A percentile compares a stretch with the other conserved stretches of the same genome.
Evolutionary conservation across 1,284 basidiomycete genomes (phyloP).

Genomic region (Laetiporus sulphureus): DNA sequence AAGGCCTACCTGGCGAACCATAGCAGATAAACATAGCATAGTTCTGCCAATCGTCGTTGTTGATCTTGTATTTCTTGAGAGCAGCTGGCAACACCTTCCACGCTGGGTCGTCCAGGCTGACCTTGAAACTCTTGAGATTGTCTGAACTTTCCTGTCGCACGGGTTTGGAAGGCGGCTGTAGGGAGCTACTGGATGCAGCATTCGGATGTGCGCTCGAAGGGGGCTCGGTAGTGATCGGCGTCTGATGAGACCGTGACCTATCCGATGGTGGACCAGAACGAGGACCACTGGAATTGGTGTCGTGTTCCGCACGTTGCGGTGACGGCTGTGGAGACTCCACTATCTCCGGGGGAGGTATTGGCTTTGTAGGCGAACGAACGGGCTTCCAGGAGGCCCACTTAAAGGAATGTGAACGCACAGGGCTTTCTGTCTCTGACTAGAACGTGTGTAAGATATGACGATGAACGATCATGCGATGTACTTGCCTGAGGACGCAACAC

Average conservation of each 20-base stretch:
- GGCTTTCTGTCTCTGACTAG: constrained; percentile 41
- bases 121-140: constrained; percentile 83
- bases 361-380: constrained; percentile 73
- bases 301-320: constrained; percentile 68
- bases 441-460: not conserved
- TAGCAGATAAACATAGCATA: constrained; percentile 99
- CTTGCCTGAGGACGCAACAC: constrained; percentile 20
- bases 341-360: constrained; percentile 38
- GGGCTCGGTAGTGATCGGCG: constrained; percentile 12
- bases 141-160: constrained; percentile 63
- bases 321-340: constrained; percentile 71
- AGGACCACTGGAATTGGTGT: constrained; percentile 30
- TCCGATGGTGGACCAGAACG: constrained; percentile 20
- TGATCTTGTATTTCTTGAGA: constrained; percentile 97
- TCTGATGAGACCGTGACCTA: constrained; percentile 15
- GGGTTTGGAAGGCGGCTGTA: constrained; percentile 37
- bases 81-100: constrained; percentile 98
- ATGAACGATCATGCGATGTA: not conserved
- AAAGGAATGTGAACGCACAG: constrained; percentile 70
- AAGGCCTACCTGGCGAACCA: constrained; percentile 71
- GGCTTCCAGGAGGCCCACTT: constrained; percentile 78
- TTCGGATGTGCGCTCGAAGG: constrained; percentile 11
- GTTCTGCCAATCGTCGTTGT: constrained; percentile 97
- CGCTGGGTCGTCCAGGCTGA: constrained; percentile 93
- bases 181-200: constrained; percentile 13